Evolutionary conservation across 2,329 filamentous ascomycete species (phyloP), one percentile per base, ranked within the genome.

Genomic region (Scedosporium dehoogii): DNA sequence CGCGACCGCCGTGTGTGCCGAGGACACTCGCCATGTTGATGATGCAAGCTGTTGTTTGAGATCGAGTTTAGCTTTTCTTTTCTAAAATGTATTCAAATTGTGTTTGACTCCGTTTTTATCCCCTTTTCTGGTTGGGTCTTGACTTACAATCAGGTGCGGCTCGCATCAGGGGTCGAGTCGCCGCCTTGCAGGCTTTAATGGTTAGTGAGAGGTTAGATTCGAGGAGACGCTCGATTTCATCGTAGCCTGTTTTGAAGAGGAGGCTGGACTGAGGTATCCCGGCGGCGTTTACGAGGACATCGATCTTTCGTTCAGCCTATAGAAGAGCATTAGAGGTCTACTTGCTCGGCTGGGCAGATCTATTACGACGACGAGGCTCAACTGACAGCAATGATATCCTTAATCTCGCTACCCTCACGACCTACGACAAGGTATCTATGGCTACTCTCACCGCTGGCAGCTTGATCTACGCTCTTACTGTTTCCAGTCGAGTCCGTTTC

Each of bases 1-100:
- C 92, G 1, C 78, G 78, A 0, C 87, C 89, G 0, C 86, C 88
- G 63, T 87, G 86, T 1, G 81, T 70, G 0, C 86, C 91, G 56
- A 96, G 81, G 33, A 96, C 76, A 58, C 89, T 93, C 0, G 89
- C 86, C 23, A 96, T 77, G 70, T 96, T 96, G 72, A 96, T 86
- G 65, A 96, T 92, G 69, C 85, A 90, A 6, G 80, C 83, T 83
- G 18, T n/a, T n/a, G 25, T 21, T 18, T 18, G 33, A 33, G 55
- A 18, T n/a, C 4, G 33, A 41, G 23, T 21, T 29, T 23, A 56
- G 25, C 14, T 25, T 56, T 21, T 55, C 4, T 23, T 23, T 56
- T 4, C 51, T 29, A 6, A 2, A 23, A 27, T 6, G 14, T 23
- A 29, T 56, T 16, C 9, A 56, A 56, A 23, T 27, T 56, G 53